Evolutionary conservation across 768 basidiomycete genomes (phyloP), one percentile per base, ranked within the genome.

Genomic region (Lactarius pseudohatsudake): DNA sequence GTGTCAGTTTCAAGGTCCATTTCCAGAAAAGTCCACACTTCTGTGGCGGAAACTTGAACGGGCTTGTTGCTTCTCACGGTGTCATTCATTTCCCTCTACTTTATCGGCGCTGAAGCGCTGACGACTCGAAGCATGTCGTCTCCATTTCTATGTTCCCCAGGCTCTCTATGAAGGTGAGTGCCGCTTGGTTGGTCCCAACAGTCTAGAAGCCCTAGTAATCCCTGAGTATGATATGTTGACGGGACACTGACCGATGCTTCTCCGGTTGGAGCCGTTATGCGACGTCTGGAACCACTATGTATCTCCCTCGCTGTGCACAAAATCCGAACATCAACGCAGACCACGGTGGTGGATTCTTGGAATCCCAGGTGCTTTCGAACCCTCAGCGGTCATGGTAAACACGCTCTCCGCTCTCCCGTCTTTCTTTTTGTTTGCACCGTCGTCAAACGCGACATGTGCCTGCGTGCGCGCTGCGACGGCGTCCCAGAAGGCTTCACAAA

Each of bases 401-500:
- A 4, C 61, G 50, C 34, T 38, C 16, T 10, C 38, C n/a, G 22
- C 32, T 54, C 53, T 56, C 61, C 30, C 36, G 6, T 62, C 61
- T 10, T 20, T 62, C 47, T 34, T 62, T 36, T n/a, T 50, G 30
- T 36, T 62, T 20, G 61, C 26, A 7, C 36, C 34, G 47, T 36
- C 45, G 4, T 50, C 36, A 36, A 47, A 32, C 53, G 53, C 36
- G 36, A 62, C 53, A 43, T 58, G 63, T 40, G 8, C 38, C 40
- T 47, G 10, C 38, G 3, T 9, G 41, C 36, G 56, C 41, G 55
- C 18, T 38, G 65, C 26, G 65, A 61, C 4, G 43, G n/a, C 15
- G 13, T 62, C 5, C 60, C 65, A 5, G 32, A 40, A 13, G 60
- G 65, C 22, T 66, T 30, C 3, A 3, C 28, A 50, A n/a, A n/a